Evolutionary conservation across 2,329 filamentous ascomycete genomes (phyloP).

Genomic region (Arthrobotrys iridis): DNA sequence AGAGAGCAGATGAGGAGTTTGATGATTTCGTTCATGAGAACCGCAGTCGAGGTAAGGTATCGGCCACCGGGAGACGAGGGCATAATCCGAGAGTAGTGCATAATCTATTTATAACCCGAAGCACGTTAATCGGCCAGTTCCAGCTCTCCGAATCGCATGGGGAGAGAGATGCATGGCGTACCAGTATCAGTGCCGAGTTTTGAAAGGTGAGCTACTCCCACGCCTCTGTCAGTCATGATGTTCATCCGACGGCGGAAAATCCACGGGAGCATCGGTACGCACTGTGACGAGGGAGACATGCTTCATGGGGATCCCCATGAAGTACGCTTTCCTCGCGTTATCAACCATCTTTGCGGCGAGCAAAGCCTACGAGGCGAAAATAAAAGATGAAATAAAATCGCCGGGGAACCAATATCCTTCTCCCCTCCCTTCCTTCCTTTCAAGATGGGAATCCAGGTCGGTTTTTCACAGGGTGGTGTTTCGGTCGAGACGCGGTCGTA

Average conservation of each 20-base stretch:
- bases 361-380: constrained; percentile 29
- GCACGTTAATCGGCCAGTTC: constrained; percentile 3
- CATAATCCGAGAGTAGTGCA: constrained; percentile 96
- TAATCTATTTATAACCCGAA: constrained; percentile 69
- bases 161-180: constrained; percentile 59
- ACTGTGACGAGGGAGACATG: constrained; percentile 74
- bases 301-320: constrained; percentile 74
- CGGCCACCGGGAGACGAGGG: constrained; percentile 73
- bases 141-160: not conserved
- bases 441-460: constrained; percentile 4
- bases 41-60: constrained; percentile 92
- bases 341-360: constrained; percentile 56
- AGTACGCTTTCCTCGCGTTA: constrained; percentile 59
- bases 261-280: constrained; percentile 58
- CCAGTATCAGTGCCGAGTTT: constrained; percentile 80
- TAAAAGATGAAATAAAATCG: no score
- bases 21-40: constrained; percentile 91
- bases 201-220: constrained; percentile 75
- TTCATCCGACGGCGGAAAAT: constrained; percentile 33
- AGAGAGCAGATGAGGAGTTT: constrained; percentile 88
- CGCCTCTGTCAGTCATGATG: constrained; percentile 53
- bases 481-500: constrained; percentile 6
- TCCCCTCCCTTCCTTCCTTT: constrained; percentile 8
- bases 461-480: constrained; percentile 8
- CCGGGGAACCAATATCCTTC: constrained; percentile 6